These are phyloP conservation scores for Aeschynomene evenia DNA, from an alignment of 306 rosid genomes.

Conservation along the genomic window DNA sequence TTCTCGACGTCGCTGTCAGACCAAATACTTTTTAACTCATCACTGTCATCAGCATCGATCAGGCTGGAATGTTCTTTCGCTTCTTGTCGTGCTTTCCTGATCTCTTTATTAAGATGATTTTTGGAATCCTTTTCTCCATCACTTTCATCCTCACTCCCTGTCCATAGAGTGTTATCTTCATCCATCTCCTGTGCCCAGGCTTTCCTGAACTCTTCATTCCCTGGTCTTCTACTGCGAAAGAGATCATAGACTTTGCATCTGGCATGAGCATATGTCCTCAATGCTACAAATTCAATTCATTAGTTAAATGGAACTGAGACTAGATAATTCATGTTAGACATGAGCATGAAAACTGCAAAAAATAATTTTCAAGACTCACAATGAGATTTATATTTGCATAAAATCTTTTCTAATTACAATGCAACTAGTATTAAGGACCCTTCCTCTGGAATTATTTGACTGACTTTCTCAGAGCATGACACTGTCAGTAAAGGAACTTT, in stretches of 20 bases:
- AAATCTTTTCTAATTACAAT: background rate
- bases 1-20: constrained; percentile 88
- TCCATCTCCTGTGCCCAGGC: constrained; percentile 72
- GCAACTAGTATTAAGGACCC: background rate
- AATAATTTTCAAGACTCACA: background rate
- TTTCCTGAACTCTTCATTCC: constrained; percentile 63
- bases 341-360: background rate
- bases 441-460: background rate
- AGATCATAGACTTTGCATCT: constrained; percentile 54
- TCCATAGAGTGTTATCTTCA: constrained; percentile 73
- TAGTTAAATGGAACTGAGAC: background rate
- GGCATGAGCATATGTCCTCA: constrained; percentile 53
- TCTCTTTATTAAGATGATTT: constrained; percentile 50
- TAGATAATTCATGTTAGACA: background rate
- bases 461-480: background rate
- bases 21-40: constrained; percentile 82
- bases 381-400: background rate
- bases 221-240: constrained; percentile 59
- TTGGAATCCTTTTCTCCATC: constrained; percentile 43
- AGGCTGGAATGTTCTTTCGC: constrained; percentile 69
- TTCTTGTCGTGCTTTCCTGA: constrained; percentile 57
- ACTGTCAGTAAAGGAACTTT: background rate
- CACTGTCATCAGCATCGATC: constrained; percentile 79
- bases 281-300: constrained; percentile 44
- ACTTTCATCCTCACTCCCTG: constrained; percentile 73